phyloP scores from a whole-genome alignment of 192 early-diverging fungal genomes.

The Pecoramyces ruminantium region DNA sequence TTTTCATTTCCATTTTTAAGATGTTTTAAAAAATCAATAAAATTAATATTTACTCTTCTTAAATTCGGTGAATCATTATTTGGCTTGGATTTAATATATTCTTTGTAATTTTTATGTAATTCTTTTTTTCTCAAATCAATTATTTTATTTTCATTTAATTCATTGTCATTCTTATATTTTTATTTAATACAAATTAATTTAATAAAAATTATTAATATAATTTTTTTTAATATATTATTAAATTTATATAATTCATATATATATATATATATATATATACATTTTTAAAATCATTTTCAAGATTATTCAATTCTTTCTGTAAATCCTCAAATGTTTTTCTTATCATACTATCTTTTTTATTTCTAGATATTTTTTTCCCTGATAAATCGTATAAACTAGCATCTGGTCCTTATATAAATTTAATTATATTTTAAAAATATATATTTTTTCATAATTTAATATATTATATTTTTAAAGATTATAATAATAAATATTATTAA shows the following conservation, averaged over 20 bases:
- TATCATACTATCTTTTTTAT: neutral
- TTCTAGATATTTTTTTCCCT: neutral
- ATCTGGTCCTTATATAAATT: no score
- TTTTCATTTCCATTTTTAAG: no score
- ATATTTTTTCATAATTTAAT: no score
- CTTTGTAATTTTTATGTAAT: neutral
- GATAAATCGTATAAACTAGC: neutral
- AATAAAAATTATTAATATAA: no score
- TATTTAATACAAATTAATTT: no score
- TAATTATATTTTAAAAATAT: no score
- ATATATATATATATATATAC: neutral
- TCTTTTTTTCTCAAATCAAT: neutral
- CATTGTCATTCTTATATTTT: neutral
- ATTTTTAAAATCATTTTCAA: neutral
- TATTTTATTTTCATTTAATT: neutral
- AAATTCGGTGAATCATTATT: neutral
- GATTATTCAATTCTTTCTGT: neutral
- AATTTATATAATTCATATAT: no score
- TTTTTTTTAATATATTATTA: no score
- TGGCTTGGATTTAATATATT: neutral
- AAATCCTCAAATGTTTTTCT: neutral
- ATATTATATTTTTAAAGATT: no score
- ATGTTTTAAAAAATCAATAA: no score
- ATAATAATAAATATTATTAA: no score
- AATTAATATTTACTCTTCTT: neutral